These are phyloP conservation scores for Aspergillus steynii DNA, from an alignment of 495 filamentous ascomycete species.

Conservation along the genomic window DNA sequence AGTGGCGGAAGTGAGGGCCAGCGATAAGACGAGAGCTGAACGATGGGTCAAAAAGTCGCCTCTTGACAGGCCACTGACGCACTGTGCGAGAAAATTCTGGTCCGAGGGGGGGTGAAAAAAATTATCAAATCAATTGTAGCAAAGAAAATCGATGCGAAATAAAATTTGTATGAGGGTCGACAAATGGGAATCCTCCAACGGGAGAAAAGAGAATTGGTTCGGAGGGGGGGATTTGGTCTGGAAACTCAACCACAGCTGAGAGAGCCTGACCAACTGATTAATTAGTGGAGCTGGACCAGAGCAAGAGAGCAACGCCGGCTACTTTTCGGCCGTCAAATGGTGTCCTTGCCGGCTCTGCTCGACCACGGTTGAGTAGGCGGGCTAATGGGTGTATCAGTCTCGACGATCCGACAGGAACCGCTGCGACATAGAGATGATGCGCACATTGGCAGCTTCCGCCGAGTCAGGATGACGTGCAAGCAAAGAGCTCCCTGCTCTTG, in stretches of 20 bases:
- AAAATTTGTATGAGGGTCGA: conserved; percentile 4
- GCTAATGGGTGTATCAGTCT: conserved; percentile 28
- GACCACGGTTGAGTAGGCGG: conserved; percentile 33
- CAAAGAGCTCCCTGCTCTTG: conserved; percentile 27
- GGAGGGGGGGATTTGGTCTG: conserved; percentile 10
- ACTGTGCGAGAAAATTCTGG: conserved; percentile 12
- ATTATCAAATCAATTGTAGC: conserved; percentile 10
- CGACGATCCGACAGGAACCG: conserved; percentile 34
- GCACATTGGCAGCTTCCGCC: conserved; percentile 29
- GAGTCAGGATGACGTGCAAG: neutral
- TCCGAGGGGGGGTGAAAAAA: conserved; percentile 8
- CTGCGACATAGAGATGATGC: conserved; percentile 36
- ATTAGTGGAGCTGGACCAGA: conserved; percentile 28
- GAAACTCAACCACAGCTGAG: conserved; percentile 15
- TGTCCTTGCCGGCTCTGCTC: conserved; percentile 28
- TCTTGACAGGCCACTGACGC: conserved; percentile 22
- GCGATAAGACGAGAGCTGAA: conserved; percentile 30
- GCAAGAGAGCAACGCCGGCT: conserved; percentile 20
- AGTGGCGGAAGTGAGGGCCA: conserved; percentile 22
- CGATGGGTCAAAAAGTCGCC: conserved; percentile 27
- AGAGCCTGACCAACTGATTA: conserved; percentile 20
- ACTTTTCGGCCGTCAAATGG: conserved; percentile 20
- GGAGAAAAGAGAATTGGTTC: neutral
- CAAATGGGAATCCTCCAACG: conserved; percentile 3
- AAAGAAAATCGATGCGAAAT: conserved; percentile 2